These are phyloP conservation scores for Oryza glaberrima DNA, from an alignment of 176 grass and related monocot genomes.

Conservation along the genomic window DNA sequence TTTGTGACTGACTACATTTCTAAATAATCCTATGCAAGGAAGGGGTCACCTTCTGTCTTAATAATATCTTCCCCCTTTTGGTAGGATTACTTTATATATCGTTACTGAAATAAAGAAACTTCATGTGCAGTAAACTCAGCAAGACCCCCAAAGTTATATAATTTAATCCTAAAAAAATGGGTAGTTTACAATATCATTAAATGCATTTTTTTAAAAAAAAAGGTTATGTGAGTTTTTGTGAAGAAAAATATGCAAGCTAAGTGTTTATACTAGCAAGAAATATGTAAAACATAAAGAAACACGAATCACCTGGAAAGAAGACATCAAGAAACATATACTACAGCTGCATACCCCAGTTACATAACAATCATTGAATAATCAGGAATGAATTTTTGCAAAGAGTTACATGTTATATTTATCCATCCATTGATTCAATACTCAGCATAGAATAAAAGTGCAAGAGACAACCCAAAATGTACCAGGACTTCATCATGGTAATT, in stretches of 20 bases:
- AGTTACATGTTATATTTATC: slow-evolving; percentile 27
- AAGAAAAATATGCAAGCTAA: slow-evolving; percentile 21
- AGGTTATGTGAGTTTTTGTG: slow-evolving; percentile 10
- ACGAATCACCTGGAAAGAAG: slow-evolving; percentile 1
- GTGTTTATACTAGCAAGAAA: background rate
- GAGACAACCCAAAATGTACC: slow-evolving; percentile 47
- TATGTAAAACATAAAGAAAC: slow-evolving; percentile 15
- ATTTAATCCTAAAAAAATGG: background rate
- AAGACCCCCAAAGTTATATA: background rate
- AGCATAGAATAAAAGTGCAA: slow-evolving; percentile 24
- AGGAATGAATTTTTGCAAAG: background rate
- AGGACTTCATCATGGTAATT: slow-evolving; percentile 94
- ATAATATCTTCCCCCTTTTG: slow-evolving; percentile 1
- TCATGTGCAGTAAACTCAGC: background rate
- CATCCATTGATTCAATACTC: background rate
- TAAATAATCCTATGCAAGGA: too few relatives aligned
- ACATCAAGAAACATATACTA: slow-evolving; percentile 18
- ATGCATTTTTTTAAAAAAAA: background rate
- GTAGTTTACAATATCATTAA: too few relatives aligned
- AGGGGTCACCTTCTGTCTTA: background rate
- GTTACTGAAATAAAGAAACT: background rate
- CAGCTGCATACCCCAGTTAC: slow-evolving; percentile 25
- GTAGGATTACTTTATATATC: background rate
- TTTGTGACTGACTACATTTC: too few relatives aligned
- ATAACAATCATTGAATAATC: slow-evolving; percentile 24